Conservation (phyloP, 371 early-diverging fungal species). For the Syncephalastrum monosporum region DNA sequence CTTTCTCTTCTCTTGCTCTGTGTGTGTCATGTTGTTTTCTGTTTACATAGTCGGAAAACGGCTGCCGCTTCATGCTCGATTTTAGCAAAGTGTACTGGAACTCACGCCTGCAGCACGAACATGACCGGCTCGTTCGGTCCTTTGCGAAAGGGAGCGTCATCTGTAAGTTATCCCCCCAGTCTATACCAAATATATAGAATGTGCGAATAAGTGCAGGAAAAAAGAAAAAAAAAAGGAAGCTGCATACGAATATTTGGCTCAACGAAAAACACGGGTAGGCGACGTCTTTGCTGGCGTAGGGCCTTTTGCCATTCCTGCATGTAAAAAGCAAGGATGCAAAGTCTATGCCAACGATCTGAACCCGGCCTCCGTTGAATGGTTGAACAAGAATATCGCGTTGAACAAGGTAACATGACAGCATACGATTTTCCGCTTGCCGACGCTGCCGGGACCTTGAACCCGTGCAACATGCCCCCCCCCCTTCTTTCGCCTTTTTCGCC, state of each 20-base stretch:
- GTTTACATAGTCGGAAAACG: constrained; percentile 77
- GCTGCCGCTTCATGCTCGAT: constrained; percentile 91
- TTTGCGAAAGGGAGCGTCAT: constrained; percentile 77
- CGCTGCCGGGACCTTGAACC: too few relatives aligned
- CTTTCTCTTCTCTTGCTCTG: too few relatives aligned
- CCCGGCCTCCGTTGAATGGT: constrained; percentile 82
- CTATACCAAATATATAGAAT: too few relatives aligned
- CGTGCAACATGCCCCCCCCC: too few relatives aligned
- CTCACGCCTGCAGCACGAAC: constrained; percentile 95
- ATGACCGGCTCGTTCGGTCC: constrained; percentile 79
- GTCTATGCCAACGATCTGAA: constrained; percentile 99
- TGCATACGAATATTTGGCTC: too few relatives aligned
- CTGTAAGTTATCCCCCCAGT: constrained; percentile 39
- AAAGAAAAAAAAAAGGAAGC: too few relatives aligned
- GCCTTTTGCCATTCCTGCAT: constrained; percentile 97
- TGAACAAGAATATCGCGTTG: constrained; percentile 76
- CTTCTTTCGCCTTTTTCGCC: too few relatives aligned
- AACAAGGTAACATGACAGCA: constrained; percentile 71
- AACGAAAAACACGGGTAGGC: constrained; percentile 30
- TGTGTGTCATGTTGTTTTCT: not conserved
- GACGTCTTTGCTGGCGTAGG: constrained; percentile 99
- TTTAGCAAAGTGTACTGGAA: constrained; percentile 99
- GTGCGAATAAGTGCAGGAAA: too few relatives aligned
- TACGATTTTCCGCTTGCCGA: too few relatives aligned
- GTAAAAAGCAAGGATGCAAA: constrained; percentile 68